A percentile compares a stretch with the other conserved stretches of the same genome.
phyloP scores from a whole-genome alignment of 78 protist genomes.

The Paulinella micropora region DNA sequence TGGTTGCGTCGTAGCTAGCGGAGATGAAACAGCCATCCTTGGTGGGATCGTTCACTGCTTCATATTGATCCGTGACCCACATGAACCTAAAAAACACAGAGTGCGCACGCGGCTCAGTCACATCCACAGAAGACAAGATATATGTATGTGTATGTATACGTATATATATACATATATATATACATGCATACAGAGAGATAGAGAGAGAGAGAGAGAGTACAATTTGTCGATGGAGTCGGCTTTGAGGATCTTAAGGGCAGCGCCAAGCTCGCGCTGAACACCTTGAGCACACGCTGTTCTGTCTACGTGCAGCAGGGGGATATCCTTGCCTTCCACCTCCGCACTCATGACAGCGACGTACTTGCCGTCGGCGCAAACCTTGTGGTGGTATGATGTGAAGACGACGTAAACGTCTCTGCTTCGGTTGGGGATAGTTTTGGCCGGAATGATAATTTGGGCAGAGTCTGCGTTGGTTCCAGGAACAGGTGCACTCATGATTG shows the following conservation, averaged over 20 bases:
- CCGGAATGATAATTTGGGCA: conserved; percentile 7
- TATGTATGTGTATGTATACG: not conserved
- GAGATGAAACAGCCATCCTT: conserved; percentile 33
- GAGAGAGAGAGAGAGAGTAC: too few relatives aligned
- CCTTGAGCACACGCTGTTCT: too few relatives aligned
- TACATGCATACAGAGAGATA: not conserved
- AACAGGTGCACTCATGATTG: conserved; percentile 75
- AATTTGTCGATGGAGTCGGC: too few relatives aligned
- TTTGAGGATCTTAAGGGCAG: too few relatives aligned
- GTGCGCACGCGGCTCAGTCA: not conserved
- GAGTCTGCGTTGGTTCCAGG: conserved; percentile 55
- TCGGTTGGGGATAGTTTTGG: conserved; percentile 16
- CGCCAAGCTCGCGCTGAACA: too few relatives aligned
- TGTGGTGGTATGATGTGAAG: conserved; percentile 53
- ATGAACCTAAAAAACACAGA: not conserved
- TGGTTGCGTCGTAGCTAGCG: conserved; percentile 61
- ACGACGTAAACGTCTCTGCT: conserved; percentile 75
- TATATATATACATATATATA: not conserved
- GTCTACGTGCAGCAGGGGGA: too few relatives aligned
- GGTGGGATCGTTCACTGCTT: not conserved
- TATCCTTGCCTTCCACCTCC: conserved; percentile 58
- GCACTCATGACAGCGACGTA: conserved; percentile 59
- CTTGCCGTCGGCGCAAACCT: conserved; percentile 72
- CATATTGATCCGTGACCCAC: not conserved
- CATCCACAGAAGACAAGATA: not conserved